phyloP scores from a whole-genome alignment of 768 basidiomycete genomes.

The Tephrocybe sp. region DNA sequence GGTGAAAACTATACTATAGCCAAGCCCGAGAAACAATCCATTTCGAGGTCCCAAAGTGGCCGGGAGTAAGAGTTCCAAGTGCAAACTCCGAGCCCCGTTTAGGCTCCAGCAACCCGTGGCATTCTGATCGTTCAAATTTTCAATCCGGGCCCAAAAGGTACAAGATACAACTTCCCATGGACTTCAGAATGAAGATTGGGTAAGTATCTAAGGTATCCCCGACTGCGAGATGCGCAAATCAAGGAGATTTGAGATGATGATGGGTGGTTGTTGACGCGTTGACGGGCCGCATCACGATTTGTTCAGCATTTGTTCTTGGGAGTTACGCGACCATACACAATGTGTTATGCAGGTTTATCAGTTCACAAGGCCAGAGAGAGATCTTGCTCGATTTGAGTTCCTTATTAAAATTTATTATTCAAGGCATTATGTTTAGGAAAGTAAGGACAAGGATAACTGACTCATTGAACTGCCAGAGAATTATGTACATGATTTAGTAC shows the following conservation, averaged over 20 bases:
- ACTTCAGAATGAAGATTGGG: conserved; percentile 2
- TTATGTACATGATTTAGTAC: too few species aligned
- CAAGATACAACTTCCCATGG: conserved; percentile 1
- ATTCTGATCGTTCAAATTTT: background rate
- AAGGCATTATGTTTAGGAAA: too few species aligned
- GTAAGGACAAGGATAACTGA: too few species aligned
- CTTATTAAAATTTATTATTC: too few species aligned
- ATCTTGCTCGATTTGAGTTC: too few species aligned
- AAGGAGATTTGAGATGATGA: background rate
- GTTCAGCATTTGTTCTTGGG: background rate
- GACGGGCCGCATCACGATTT: conserved; percentile 2
- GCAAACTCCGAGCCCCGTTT: background rate
- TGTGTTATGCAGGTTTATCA: too few species aligned
- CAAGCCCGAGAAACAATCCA: conserved; percentile 5
- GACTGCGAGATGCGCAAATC: conserved; percentile 1
- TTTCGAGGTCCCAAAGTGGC: background rate
- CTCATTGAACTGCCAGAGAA: too few species aligned
- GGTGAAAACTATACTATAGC: conserved; percentile 7
- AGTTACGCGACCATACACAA: too few species aligned
- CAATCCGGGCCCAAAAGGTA: background rate
- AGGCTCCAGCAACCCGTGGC: background rate
- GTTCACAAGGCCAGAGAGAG: too few species aligned
- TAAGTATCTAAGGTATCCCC: background rate
- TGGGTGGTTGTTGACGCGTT: too few species aligned
- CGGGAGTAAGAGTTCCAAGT: background rate